Percentiles rank a stretch among this genome's conserved stretches.
phyloP scores from a whole-genome alignment of 805 yeast species.

The Kazachstania martiniae region DNA sequence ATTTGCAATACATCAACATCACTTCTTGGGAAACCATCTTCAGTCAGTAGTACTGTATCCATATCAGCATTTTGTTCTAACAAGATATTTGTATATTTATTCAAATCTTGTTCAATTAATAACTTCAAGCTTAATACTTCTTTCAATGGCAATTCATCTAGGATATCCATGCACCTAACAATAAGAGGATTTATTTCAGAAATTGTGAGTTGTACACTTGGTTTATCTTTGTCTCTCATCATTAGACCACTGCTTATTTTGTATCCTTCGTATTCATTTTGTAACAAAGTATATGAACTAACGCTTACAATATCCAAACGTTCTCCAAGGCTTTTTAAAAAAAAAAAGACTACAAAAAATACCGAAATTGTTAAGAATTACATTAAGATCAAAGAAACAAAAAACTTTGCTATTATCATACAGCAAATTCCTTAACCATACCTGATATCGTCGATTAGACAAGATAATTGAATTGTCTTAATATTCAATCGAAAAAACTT shows the following conservation, averaged over 20 bases:
- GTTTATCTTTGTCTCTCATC: too few species aligned
- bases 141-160: conserved; percentile 1
- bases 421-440: too few species aligned
- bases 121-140: conserved; percentile 27
- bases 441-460: too few species aligned
- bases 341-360: too few species aligned
- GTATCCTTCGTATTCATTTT: background rate
- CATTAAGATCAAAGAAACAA: too few species aligned
- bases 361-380: too few species aligned
- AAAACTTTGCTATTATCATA: too few species aligned
- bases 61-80: conserved; percentile 42
- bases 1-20: conserved; percentile 74
- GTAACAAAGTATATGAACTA: too few species aligned
- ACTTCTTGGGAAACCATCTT: conserved; percentile 76
- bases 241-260: background rate
- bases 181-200: conserved; percentile 6
- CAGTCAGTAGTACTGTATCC: conserved; percentile 51
- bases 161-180: conserved; percentile 1
- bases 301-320: too few species aligned
- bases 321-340: too few species aligned
- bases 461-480: too few species aligned
- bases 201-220: conserved; percentile 4
- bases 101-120: conserved; percentile 33
- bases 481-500: too few species aligned
- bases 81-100: conserved; percentile 34